Conservation (phyloP, 129 eudicot species). For the Ambrosia artemisiifolia region DNA sequence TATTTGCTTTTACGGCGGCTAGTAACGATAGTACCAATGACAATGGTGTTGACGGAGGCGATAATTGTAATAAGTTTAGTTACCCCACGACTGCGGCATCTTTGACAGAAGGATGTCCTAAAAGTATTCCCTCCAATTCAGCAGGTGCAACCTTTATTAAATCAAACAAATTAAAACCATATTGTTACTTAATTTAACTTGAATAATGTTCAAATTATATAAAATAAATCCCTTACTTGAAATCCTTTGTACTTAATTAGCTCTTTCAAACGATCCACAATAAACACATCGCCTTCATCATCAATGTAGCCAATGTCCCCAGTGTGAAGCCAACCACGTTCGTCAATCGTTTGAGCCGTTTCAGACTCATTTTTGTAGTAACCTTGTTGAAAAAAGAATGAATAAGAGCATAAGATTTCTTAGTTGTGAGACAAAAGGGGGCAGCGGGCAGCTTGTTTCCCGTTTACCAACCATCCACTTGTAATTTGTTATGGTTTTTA, state of each 20-base stretch:
- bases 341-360: conserved; percentile 69
- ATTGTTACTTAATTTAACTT: neutral
- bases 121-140: conserved; percentile 79
- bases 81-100: conserved; percentile 91
- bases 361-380: conserved; percentile 81
- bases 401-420: neutral
- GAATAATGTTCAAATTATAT: neutral
- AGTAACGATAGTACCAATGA: too few relatives aligned
- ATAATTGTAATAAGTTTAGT: neutral
- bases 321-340: conserved; percentile 89
- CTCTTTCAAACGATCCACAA: conserved; percentile 93
- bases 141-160: conserved; percentile 84
- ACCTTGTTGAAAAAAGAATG: conserved; percentile 32
- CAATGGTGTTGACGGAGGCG: too few relatives aligned
- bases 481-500: too few relatives aligned
- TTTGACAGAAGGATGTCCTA: conserved; percentile 68
- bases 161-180: neutral
- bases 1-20: too few relatives aligned
- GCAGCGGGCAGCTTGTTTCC: too few relatives aligned
- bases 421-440: too few relatives aligned
- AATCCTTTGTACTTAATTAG: conserved; percentile 91
- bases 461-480: too few relatives aligned
- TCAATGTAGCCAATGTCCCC: conserved; percentile 96
- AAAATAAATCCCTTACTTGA: conserved; percentile 48
- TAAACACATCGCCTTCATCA: conserved; percentile 82